Base-by-base conservation (phyloP, 176 grass and related monocot species). In the Bolboschoenus planiculmis region DNA sequence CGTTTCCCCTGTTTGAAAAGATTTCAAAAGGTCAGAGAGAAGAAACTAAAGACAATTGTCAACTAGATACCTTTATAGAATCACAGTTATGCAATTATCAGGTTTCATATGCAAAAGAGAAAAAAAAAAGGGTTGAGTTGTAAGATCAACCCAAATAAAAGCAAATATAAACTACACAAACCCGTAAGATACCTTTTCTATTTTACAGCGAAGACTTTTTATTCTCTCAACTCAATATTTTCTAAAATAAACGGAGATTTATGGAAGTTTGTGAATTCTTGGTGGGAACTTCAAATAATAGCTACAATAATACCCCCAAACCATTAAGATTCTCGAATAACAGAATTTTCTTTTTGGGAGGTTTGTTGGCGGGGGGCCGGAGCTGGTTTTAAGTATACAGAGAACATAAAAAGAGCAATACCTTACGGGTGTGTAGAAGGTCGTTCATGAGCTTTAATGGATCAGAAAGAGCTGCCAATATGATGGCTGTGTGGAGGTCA, bases 371-470 rank as follows among this genome's bases (percentile, higher is more conserved):
- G 60, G 47, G 29, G n/a, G n/a, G n/a, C n/a, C n/a, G n/a, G n/a
- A n/a, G n/a, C n/a, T n/a, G n/a, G n/a, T n/a, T n/a, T 37, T 93
- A 15, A 39, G 34, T 42, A 21, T 44, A 73, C 40, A 73, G 3
- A 27, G 10, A 47, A 66, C 26, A 39, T 39, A 46, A 67, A 9
- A 37, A 20, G 5, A 67, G 5, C n/a, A 13, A 48, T 51, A 98
- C 92, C 95, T 98, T 98, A 36, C 90, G 87, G 66, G 95, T 93
- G 60, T 95, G 95, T 40, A 98, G 71, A 13, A 98, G 42, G 81
- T 98, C 95, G 51, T 95, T 98, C 72, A 95, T 90, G 62, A 91
- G 77, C 89, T 90, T 98, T 23, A 95, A 11, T 46, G 95, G 92
- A 37, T 98, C 92, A 48, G 95, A 95, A 80, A 95, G 82, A 27